Percentiles rank a stretch among this genome's conserved stretches.
Conservation (phyloP, 371 early-diverging fungal genomes). For the Actinomucor elegans region DNA sequence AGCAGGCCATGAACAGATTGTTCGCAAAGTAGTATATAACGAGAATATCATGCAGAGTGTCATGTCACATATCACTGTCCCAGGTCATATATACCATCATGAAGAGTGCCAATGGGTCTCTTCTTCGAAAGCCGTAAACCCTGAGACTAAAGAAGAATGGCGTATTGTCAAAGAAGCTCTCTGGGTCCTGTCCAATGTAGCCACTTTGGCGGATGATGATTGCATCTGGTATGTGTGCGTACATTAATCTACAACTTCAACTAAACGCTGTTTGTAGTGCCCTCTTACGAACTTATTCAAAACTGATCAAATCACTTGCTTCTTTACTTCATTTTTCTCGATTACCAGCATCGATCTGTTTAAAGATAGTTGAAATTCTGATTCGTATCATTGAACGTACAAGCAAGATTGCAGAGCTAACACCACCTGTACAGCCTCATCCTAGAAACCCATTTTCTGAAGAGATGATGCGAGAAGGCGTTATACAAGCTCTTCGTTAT, state of each 20-base stretch:
- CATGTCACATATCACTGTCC: conserved; percentile 15
- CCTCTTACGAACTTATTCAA: conserved; percentile 5
- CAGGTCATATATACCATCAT: conserved; percentile 10
- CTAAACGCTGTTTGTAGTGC: not conserved
- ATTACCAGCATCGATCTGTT: not conserved
- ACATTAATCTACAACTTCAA: not conserved
- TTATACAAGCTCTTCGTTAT: conserved; percentile 7
- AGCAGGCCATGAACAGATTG: conserved; percentile 38
- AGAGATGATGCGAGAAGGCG: conserved; percentile 16
- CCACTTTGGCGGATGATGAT: conserved; percentile 28
- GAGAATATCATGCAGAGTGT: conserved; percentile 36
- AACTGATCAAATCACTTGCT: not conserved
- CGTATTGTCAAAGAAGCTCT: conserved; percentile 39
- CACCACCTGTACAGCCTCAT: not conserved
- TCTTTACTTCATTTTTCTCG: conserved; percentile 4
- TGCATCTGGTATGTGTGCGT: conserved; percentile 8
- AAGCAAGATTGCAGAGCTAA: conserved; percentile 10
- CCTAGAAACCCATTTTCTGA: conserved; percentile 13
- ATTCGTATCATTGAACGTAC: conserved; percentile 14
- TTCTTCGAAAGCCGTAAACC: conserved; percentile 5
- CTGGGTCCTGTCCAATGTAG: conserved; percentile 43
- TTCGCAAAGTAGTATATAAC: conserved; percentile 33
- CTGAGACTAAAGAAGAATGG: conserved; percentile 34
- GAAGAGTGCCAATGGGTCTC: conserved; percentile 3
- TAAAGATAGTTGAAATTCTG: conserved; percentile 12